phyloP scores from a whole-genome alignment of 441 rosid genomes.

The Kokia cookei region DNA sequence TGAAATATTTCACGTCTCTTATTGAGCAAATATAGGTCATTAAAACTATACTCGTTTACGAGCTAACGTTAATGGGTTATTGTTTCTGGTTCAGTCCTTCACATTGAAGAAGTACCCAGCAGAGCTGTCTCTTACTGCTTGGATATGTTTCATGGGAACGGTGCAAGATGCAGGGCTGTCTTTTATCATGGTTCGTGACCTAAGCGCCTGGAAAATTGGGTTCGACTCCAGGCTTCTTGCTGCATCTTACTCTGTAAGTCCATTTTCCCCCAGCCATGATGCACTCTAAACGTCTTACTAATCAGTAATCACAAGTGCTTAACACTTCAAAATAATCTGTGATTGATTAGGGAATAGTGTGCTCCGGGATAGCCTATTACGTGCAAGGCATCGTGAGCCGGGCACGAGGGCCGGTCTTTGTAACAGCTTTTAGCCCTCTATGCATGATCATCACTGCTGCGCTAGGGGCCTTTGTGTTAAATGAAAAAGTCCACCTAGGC shows the following conservation, averaged over 20 bases:
- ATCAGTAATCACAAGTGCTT: neutral
- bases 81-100: slow-evolving; percentile 43
- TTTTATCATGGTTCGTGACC: slow-evolving; percentile 62
- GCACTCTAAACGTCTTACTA: neutral
- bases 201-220: slow-evolving; percentile 79
- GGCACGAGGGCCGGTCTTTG: slow-evolving; percentile 82
- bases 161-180: slow-evolving; percentile 62
- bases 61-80: neutral
- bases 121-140: slow-evolving; percentile 67
- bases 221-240: slow-evolving; percentile 76
- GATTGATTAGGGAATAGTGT: slow-evolving; percentile 62
- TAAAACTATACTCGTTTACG: neutral
- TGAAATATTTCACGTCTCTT: neutral
- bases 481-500: slow-evolving; percentile 73
- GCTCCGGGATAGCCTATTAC: slow-evolving; percentile 88
- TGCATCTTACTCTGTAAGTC: slow-evolving; percentile 65
- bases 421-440: slow-evolving; percentile 76
- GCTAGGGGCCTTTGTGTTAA: slow-evolving; percentile 55
- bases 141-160: slow-evolving; percentile 71
- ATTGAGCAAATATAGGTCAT: neutral
- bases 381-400: slow-evolving; percentile 71
- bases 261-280: neutral
- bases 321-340: neutral
- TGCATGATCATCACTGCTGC: slow-evolving; percentile 78
- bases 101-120: slow-evolving; percentile 83